Evolutionary conservation across 2,329 filamentous ascomycete species (phyloP), one percentile per base, ranked within the genome.

Genomic region (Pseudophaeomoniella oleicola): DNA sequence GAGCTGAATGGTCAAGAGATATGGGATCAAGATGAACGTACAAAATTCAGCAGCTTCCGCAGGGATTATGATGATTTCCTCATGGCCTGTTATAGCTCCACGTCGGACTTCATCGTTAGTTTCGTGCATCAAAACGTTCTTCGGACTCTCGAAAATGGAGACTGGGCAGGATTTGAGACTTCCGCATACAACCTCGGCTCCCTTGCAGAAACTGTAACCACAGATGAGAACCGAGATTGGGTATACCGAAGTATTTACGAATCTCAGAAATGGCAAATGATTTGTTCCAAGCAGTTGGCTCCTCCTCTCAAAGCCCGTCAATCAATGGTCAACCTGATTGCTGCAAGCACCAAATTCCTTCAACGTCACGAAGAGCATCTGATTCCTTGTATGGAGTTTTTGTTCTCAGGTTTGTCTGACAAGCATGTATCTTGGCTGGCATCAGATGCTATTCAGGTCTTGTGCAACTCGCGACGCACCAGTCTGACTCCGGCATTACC

Each of bases 11-110:
- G 37, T 4, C 46, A 41, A 3, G 36, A 39, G 22, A 40, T 39
- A 16, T 65, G 60, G 61, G 52, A 53, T 33, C 54, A 58, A 19
- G 60, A 65, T 35, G 60, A 65, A 16, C 48, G 58, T 18, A 52
- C 49, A 37, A 56, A 60, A 37, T 65, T 65, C 38, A 52, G 51
- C 33, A 49, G 53, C n/a, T 64, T 64, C 39, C 59, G 62, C 14
- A 56, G 57, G 17, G 60, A 65, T 32, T 60, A 57, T 13, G 56
- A 56, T 33, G 62, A 65, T 41, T 64, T 62, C 36, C 49, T 65
- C 10, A 51, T 63, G 11, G 56, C 60, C 4, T 54, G 55, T 2
- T 64, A 62, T 44, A 55, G 59, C 1, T 53, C 63, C n/a, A 27
- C 22, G 6, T 6, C 22, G 9, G 22, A 27, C 9, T 27, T 27